Percentiles rank a stretch among this genome's conserved stretches.
These are phyloP conservation scores for Bacterosira constricta DNA, from an alignment of 108 stramenopile species.

Conservation along the genomic window DNA sequence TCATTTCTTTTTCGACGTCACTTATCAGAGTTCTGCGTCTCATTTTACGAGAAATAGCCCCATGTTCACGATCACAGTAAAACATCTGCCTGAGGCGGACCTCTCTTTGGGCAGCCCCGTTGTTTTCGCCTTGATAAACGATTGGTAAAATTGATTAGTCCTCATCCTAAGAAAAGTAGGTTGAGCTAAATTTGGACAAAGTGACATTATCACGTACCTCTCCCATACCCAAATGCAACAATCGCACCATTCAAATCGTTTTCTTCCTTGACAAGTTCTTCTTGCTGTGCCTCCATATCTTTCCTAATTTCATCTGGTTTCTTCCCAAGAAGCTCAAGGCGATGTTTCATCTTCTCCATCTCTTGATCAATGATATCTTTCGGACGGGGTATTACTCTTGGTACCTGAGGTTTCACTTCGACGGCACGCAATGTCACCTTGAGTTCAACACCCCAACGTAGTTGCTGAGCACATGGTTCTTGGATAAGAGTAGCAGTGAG, in stretches of 20 bases:
- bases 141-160: not conserved
- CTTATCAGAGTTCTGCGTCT: constrained; percentile 10
- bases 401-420: constrained; percentile 40
- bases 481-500: constrained; percentile 44
- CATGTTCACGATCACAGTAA: constrained; percentile 47
- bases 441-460: constrained; percentile 46
- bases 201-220: constrained; percentile 6
- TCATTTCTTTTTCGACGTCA: constrained; percentile 17
- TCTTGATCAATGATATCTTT: constrained; percentile 10
- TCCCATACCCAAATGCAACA: constrained; percentile 27
- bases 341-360: constrained; percentile 12
- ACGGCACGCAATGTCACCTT: constrained; percentile 48
- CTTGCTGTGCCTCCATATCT: constrained; percentile 27
- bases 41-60: constrained; percentile 18
- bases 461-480: constrained; percentile 37
- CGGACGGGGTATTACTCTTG: constrained; percentile 8
- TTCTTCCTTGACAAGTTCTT: constrained; percentile 22
- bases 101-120: constrained; percentile 17
- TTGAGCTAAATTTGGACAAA: not conserved
- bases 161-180: not conserved
- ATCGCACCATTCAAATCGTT: constrained; percentile 38
- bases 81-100: constrained; percentile 48
- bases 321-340: constrained; percentile 19
- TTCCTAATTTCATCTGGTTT: constrained; percentile 20
- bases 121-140: constrained; percentile 20